phyloP scores from a whole-genome alignment of 768 basidiomycete species.

The Coprinopsis marcescibilis region DNA sequence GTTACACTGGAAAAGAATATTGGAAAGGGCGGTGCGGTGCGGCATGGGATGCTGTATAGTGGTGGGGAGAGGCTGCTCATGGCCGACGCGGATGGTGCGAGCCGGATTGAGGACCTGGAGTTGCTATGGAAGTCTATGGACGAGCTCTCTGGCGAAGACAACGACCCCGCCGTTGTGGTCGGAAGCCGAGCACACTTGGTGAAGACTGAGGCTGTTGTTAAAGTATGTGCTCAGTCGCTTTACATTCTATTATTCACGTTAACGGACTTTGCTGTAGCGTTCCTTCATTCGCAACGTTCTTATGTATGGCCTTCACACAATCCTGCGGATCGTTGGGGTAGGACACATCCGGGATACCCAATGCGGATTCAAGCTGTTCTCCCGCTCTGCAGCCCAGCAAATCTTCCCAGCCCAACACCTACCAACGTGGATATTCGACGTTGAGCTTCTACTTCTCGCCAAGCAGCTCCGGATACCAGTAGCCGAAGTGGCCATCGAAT shows the following conservation, averaged over 20 bases:
- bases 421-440: conserved; percentile 94
- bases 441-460: conserved; percentile 84
- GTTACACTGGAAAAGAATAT: conserved; percentile 74
- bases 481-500: conserved; percentile 80
- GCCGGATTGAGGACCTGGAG: conserved; percentile 79
- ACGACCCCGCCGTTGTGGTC: conserved; percentile 61
- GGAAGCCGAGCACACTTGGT: conserved; percentile 94
- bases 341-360: conserved; percentile 91
- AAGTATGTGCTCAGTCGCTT: conserved; percentile 41
- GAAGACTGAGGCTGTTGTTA: conserved; percentile 87
- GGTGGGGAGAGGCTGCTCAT: conserved; percentile 77
- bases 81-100: conserved; percentile 94
- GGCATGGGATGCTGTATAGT: conserved; percentile 84
- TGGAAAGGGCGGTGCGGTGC: conserved; percentile 91
- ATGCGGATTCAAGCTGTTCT: conserved; percentile 96
- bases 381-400: conserved; percentile 69
- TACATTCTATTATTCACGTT: neutral
- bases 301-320: conserved; percentile 91
- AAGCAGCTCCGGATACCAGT: conserved; percentile 75
- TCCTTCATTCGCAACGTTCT: conserved; percentile 84
- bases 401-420: conserved; percentile 88
- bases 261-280: conserved; percentile 44
- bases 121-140: conserved; percentile 76
- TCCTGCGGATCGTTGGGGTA: conserved; percentile 84
- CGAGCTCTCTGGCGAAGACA: conserved; percentile 35